Conservation (phyloP, 768 basidiomycete genomes). For the Agaricus blazei region DNA sequence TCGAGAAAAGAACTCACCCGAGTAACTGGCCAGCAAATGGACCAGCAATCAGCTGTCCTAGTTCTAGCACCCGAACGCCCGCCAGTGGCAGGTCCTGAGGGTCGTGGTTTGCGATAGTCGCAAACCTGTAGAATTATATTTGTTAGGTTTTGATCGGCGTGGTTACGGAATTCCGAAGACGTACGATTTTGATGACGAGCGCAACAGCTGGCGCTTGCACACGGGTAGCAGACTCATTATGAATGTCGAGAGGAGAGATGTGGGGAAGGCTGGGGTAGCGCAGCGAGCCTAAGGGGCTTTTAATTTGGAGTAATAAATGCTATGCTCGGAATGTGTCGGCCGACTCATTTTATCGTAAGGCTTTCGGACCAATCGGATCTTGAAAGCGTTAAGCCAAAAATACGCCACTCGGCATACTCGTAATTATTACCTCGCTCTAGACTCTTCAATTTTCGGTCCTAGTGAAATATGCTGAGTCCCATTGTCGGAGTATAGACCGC, state of each 20-base stretch:
- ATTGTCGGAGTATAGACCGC: too few species aligned
- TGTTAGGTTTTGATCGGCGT: background rate
- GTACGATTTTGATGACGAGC: slow-evolving; percentile 5
- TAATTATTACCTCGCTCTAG: too few species aligned
- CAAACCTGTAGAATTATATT: background rate
- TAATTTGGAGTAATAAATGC: background rate
- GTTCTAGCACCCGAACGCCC: slow-evolving; percentile 60
- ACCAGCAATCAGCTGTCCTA: slow-evolving; percentile 69
- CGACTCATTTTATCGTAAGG: background rate
- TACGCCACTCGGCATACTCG: too few species aligned
- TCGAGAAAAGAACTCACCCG: slow-evolving; percentile 33
- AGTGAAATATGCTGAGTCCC: background rate
- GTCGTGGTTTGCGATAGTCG: slow-evolving; percentile 10
- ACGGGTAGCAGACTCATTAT: slow-evolving; percentile 5
- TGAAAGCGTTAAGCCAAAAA: too few species aligned
- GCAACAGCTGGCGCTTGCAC: slow-evolving; percentile 4
- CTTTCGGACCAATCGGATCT: too few species aligned
- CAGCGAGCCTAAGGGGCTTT: background rate
- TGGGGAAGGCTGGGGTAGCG: background rate
- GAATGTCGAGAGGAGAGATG: background rate
- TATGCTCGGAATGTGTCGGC: background rate
- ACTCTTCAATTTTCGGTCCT: too few species aligned
- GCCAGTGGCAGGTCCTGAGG: slow-evolving; percentile 46
- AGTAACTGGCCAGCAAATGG: slow-evolving; percentile 71
- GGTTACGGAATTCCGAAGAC: background rate